Base-by-base conservation (phyloP, 164 flowering plant species). In the Dillenia suffruticosa region DNA sequence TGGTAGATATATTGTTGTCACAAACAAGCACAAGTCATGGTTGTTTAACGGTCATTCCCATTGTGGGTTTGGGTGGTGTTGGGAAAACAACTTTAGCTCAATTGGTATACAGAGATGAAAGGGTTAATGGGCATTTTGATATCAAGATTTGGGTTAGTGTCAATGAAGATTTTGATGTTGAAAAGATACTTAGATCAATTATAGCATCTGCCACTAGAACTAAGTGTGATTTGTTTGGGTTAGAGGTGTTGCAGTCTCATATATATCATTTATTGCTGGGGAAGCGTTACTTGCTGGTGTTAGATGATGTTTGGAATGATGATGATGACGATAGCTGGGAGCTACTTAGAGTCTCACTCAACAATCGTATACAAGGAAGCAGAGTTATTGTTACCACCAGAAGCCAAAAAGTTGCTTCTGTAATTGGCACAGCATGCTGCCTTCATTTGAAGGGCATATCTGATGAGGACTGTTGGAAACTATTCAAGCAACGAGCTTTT, bases 11-110 rank as follows among this genome's bases (percentile, higher is more conserved):
- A 10, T 13, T 50, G 1, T 50, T 50, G 15, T 12, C 52, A 50
- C 52, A 50, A 50, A 10, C 13, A 50, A 50, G 52, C 13, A 50
- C 8, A 2, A 50, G 12, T 16, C 13, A 16, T 7, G n/a, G 52
- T 19, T 19, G 24, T 54, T n/a, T 32, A 13, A 17, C 64, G 0
- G 68, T 69, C n/a, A 24, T 59, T 48, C 59, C 72, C 19, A 63
- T 69, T 32, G 68, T 69, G 14, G 73, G 73, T 0, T 43, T 43
- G 46, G 68, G 64, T 1, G 68, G 73, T 1, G 15, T 70, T 2
- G 73, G 73, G n/a, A 70, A 70, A 44, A 70, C 73, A 1, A 70
- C 64, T 5, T 57, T 58, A 13, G 68, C 68, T 51, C 51, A 58
- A 58, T 43, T 52, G 11, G 63, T 44, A 7, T 69, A 63, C 46